Percentiles rank a stretch among this genome's conserved stretches.
phyloP scores from a whole-genome alignment of 805 yeast genomes.

The Lipomyces mesembrius region DNA sequence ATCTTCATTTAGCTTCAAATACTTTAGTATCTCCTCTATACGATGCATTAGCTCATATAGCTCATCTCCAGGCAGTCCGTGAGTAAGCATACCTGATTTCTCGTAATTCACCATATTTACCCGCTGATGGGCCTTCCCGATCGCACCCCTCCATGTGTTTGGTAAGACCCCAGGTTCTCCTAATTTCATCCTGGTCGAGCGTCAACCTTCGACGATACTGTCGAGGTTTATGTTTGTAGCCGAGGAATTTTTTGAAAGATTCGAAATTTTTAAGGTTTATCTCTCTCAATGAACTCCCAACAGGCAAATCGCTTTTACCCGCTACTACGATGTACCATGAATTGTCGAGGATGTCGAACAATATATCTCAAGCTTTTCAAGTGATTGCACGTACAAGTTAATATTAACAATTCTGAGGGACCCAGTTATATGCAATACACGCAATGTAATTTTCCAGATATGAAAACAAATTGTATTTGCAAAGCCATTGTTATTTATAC shows the following conservation, averaged over 20 bases:
- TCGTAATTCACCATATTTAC: conserved; percentile 41
- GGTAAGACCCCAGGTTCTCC: background rate
- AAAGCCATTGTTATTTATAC: background rate
- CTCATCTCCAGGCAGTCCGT: conserved; percentile 25
- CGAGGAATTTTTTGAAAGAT: background rate
- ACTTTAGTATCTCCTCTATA: conserved; percentile 51
- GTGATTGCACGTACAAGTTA: background rate
- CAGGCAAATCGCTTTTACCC: too few species aligned
- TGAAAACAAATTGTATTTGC: background rate
- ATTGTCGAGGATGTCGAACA: too few species aligned
- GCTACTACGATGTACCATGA: too few species aligned
- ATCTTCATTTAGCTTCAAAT: conserved; percentile 50
- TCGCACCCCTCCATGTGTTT: background rate
- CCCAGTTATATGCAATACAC: background rate
- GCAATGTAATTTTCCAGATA: background rate
- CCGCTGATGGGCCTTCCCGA: conserved; percentile 23
- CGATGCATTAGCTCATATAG: conserved; percentile 13
- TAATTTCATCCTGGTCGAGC: background rate
- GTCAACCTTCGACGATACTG: background rate
- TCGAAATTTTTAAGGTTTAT: background rate
- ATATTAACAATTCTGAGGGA: background rate
- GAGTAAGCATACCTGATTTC: conserved; percentile 19
- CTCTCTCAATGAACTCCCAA: background rate
- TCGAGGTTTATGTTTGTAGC: background rate
- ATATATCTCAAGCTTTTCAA: too few species aligned